Base-by-base conservation (phyloP, 441 rosid genomes). In the Gossypium gossypioides region DNA sequence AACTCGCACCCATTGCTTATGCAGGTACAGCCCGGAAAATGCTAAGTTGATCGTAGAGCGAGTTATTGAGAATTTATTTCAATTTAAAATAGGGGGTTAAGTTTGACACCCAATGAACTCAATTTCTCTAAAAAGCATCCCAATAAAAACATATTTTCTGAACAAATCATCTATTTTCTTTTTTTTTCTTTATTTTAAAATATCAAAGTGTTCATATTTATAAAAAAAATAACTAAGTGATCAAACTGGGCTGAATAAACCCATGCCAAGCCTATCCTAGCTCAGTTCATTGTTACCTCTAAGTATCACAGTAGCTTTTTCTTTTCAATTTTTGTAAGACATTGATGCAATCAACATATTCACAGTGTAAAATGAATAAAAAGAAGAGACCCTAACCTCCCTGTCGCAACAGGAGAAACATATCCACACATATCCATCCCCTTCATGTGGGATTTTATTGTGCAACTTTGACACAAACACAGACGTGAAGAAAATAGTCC, bases 401-500 rank as follows among this genome's bases (percentile, higher is more conserved):
- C n/a, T n/a, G 19, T 15, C 3, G 4, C 15, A 61, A 74, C 54
- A 24, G 50, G 25, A 25, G 42, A 25, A 72, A 8, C 64, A n/a
- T 27, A 59, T 27, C 18, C 64, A n/a, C 37, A 2, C n/a, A 32
- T 40, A 8, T 3, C 29, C 34, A 1, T 54, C n/a, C 12, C 58
- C 29, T 67, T 78, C 83, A 81, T 10, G 9, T n/a, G 55, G 60
- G 59, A 69, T 80, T 77, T 61, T 12, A 76, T 29, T 15, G 64
- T 74, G 85, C 74, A 76, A 81, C 76, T 75, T 73, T 85, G 59
- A 91, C 65, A 74, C 57, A 82, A 10, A 89, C 83, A 59, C 88
- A 91, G 15, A 95, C 77, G 60, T 92, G 98, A 74, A 95, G 90
- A 73, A 87, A 95, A 76, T 83, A 82, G 57, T 95, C 99, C 0